Conservation (phyloP, 1,139 yeast genomes). For the Diutina neorugosa region DNA sequence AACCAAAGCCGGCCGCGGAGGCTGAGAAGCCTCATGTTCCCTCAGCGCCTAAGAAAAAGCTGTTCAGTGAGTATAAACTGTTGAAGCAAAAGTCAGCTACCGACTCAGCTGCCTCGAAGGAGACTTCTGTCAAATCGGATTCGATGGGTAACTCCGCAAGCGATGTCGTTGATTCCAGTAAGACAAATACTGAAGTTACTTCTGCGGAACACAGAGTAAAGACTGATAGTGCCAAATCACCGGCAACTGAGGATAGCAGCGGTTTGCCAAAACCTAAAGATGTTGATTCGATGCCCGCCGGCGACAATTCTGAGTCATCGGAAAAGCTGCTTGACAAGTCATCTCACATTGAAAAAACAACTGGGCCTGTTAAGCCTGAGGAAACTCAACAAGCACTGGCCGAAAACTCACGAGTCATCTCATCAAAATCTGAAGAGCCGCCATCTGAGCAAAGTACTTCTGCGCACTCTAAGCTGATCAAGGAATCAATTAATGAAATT, state of each 20-base stretch:
- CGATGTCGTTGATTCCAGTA: no score
- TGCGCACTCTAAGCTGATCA: background rate
- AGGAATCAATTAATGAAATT: background rate
- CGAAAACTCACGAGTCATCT: background rate
- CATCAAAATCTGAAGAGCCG: background rate
- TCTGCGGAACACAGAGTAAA: no score
- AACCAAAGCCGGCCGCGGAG: background rate
- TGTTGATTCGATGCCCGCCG: background rate
- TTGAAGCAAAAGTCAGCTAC: background rate
- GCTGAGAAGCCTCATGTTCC: background rate
- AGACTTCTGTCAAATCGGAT: no score
- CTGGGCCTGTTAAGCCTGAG: background rate
- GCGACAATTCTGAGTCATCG: background rate
- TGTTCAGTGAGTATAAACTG: slow-evolving; percentile 1
- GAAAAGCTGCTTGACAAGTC: background rate
- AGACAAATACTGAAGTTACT: no score
- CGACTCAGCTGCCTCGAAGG: background rate
- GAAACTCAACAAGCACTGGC: background rate
- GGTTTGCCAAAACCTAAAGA: background rate
- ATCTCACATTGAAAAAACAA: background rate
- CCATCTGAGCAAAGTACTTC: background rate
- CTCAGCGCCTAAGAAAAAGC: background rate
- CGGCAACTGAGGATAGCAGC: no score
- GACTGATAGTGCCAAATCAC: no score
- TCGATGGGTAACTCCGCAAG: no score